Conservation (phyloP, 2,329 filamentous ascomycete species). For the Fusarium albosuccineum region DNA sequence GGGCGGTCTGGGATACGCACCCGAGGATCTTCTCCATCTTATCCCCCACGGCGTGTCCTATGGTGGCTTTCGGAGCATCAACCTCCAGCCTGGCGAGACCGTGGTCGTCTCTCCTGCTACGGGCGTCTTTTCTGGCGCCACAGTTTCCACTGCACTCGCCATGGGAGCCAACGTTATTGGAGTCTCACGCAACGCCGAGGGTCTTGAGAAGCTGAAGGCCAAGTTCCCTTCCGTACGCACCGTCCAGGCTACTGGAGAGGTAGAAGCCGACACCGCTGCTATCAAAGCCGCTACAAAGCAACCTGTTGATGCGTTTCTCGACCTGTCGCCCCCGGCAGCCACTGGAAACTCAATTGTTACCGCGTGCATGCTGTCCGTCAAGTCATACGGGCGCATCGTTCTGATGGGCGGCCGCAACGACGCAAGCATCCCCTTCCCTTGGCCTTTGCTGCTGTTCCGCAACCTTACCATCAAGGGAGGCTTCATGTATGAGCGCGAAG, state of each 20-base stretch:
- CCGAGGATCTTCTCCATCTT: slow-evolving; percentile 56
- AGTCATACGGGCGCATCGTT: slow-evolving; percentile 42
- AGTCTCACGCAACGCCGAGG: slow-evolving; percentile 58
- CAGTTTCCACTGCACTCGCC: slow-evolving; percentile 60
- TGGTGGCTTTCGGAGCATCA: slow-evolving; percentile 59
- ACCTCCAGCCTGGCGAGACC: slow-evolving; percentile 61
- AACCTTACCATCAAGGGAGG: slow-evolving; percentile 55
- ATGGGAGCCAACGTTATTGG: slow-evolving; percentile 67
- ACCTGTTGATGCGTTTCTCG: slow-evolving; percentile 59
- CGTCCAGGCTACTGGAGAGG: slow-evolving; percentile 57
- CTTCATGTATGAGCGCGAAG: slow-evolving; percentile 55
- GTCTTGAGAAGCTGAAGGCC: slow-evolving; percentile 49
- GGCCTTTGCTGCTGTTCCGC: slow-evolving; percentile 43
- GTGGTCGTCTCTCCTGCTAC: slow-evolving; percentile 64
- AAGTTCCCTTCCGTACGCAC: slow-evolving; percentile 50
- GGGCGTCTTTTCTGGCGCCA: slow-evolving; percentile 61
- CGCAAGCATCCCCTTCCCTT: slow-evolving; percentile 37
- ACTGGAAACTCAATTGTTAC: slow-evolving; percentile 54
- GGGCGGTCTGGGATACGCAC: slow-evolving; percentile 53
- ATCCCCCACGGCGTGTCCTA: slow-evolving; percentile 54
- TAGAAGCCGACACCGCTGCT: slow-evolving; percentile 53
- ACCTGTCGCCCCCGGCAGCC: slow-evolving; percentile 58
- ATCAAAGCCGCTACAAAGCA: slow-evolving; percentile 46
- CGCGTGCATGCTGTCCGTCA: slow-evolving; percentile 52
- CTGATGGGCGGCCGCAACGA: slow-evolving; percentile 50